Conservation (phyloP, 768 basidiomycete genomes). For the Hygrocybe coccinea region DNA sequence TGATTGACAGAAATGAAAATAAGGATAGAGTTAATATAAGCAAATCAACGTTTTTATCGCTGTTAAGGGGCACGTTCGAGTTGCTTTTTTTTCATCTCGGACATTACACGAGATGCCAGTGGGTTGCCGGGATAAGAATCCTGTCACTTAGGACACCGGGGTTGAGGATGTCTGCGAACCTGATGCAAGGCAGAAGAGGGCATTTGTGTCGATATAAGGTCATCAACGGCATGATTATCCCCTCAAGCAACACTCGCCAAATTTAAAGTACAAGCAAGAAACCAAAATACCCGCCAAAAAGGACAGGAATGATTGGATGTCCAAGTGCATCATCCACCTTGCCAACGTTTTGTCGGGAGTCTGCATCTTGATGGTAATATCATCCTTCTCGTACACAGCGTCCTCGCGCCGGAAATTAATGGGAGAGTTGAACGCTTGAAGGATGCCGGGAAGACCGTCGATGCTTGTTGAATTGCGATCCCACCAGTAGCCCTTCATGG, state of each 20-base stretch:
- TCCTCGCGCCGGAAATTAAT: not conserved
- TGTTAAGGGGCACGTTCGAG: no score
- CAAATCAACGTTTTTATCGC: no score
- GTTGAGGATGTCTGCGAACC: no score
- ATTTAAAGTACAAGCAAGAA: not conserved
- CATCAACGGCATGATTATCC: no score
- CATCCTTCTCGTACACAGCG: not conserved
- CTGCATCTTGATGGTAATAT: not conserved
- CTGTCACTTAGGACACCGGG: no score
- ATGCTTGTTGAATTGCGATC: conserved; percentile 46
- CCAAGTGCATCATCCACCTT: not conserved
- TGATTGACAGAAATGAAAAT: no score
- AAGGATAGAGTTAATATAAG: no score
- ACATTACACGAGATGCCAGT: no score
- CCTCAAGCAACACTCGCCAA: not conserved
- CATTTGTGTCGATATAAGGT: no score
- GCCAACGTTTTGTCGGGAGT: not conserved
- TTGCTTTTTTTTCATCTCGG: no score
- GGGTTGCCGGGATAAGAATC: no score
- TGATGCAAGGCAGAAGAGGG: no score
- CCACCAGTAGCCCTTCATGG: conserved; percentile 54
- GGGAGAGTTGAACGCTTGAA: conserved; percentile 22
- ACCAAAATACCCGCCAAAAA: not conserved
- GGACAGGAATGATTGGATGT: not conserved
- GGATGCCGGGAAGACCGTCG: conserved; percentile 53